These are phyloP conservation scores for Mortierella sp. DNA, from an alignment of 371 early-diverging fungal species.

Conservation along the genomic window DNA sequence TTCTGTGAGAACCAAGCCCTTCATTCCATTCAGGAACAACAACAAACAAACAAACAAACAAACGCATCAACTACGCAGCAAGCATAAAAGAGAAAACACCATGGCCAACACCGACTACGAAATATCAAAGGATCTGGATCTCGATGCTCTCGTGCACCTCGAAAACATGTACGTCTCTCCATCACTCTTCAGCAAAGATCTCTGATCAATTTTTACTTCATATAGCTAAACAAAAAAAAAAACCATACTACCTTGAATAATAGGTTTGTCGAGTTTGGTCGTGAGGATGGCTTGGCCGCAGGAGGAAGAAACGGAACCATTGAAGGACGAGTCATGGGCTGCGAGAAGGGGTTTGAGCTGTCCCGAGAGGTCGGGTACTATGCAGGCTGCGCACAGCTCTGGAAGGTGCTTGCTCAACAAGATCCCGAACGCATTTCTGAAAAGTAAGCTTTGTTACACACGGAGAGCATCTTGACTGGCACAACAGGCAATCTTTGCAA, in stretches of 20 bases:
- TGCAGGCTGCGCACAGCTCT: slow-evolving; percentile 75
- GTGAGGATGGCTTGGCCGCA: slow-evolving; percentile 76
- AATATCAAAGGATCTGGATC: slow-evolving; percentile 64
- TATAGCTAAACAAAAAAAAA: not conserved
- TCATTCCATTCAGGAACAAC: not conserved
- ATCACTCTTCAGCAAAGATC: not conserved
- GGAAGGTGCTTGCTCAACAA: slow-evolving; percentile 64
- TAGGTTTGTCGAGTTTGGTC: slow-evolving; percentile 80
- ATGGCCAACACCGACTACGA: slow-evolving; percentile 32
- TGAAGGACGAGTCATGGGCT: slow-evolving; percentile 83
- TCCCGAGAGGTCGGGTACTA: slow-evolving; percentile 83
- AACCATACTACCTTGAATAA: not conserved
- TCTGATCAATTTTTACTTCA: not conserved
- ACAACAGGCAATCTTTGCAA: not conserved
- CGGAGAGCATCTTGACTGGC: not conserved
- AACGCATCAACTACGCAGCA: not conserved
- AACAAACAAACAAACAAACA: not conserved
- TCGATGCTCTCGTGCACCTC: slow-evolving; percentile 71
- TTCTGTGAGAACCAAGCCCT: not conserved
- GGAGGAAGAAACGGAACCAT: slow-evolving; percentile 73
- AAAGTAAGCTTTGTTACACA: slow-evolving; percentile 67
- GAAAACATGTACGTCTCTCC: slow-evolving; percentile 68
- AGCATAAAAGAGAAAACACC: not conserved
- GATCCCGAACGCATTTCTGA: slow-evolving; percentile 63
- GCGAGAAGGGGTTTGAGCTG: slow-evolving; percentile 79